A percentile compares a stretch with the other conserved stretches of the same genome.
phyloP scores from a whole-genome alignment of 805 yeast genomes.

The Lachancea dasiensis region DNA sequence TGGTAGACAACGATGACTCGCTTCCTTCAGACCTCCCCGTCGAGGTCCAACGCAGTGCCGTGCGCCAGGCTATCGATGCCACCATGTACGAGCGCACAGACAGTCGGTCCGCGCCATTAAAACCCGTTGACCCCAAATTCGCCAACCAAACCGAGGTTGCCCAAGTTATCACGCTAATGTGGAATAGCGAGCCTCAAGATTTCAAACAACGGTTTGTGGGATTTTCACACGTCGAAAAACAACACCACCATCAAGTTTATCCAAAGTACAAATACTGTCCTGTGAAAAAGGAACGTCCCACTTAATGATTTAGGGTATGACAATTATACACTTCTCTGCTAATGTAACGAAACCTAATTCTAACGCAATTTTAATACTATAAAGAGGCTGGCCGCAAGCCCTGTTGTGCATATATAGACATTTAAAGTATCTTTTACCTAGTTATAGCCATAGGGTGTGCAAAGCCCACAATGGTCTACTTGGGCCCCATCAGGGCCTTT shows the following conservation, averaged over 20 bases:
- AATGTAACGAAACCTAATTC: not conserved
- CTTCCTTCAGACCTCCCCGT: constrained; percentile 7
- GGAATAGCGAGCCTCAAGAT: constrained; percentile 38
- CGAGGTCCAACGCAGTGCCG: not conserved
- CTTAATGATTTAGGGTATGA: no score
- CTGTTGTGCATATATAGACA: not conserved
- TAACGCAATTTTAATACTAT: not conserved
- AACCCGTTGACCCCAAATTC: constrained; percentile 10
- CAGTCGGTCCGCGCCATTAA: not conserved
- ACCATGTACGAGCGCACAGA: constrained; percentile 6
- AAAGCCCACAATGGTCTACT: no score
- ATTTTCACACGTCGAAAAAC: constrained; percentile 38
- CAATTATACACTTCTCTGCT: not conserved
- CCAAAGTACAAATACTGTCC: constrained; percentile 43
- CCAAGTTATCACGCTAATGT: constrained; percentile 39
- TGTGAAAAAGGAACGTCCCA: constrained; percentile 6
- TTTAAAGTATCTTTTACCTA: no score
- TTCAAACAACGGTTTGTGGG: constrained; percentile 35
- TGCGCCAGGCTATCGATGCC: constrained; percentile 3
- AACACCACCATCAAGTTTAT: constrained; percentile 36
- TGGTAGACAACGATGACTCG: constrained; percentile 1
- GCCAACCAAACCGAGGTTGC: constrained; percentile 13
- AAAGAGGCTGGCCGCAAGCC: not conserved
- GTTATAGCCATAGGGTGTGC: no score
- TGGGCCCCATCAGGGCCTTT: no score